These are phyloP conservation scores for Cylindrodendrum hubeiense DNA, from an alignment of 2,329 filamentous ascomycete species.

Conservation along the genomic window DNA sequence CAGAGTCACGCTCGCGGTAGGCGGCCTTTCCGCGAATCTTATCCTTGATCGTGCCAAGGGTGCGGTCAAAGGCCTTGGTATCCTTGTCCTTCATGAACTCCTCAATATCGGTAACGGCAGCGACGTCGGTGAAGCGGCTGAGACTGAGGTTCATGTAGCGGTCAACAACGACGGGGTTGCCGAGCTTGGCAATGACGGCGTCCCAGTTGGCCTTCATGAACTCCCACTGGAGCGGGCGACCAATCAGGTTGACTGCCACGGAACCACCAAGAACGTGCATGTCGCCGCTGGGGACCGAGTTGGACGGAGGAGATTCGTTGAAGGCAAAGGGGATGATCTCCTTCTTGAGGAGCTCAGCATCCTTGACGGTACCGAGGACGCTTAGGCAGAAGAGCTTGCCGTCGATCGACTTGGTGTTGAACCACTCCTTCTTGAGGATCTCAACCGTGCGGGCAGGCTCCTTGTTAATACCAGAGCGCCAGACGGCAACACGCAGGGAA, in stretches of 20 bases:
- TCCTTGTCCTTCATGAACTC: slow-evolving; percentile 90
- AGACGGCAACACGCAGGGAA: slow-evolving; percentile 84
- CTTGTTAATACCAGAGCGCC: slow-evolving; percentile 78
- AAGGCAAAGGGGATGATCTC: slow-evolving; percentile 84
- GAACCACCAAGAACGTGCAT: slow-evolving; percentile 84
- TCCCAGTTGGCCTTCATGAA: slow-evolving; percentile 90
- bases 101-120: slow-evolving; percentile 80
- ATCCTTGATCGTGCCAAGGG: slow-evolving; percentile 86
- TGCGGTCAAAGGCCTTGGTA: slow-evolving; percentile 86
- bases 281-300: slow-evolving; percentile 86
- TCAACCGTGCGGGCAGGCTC: slow-evolving; percentile 78
- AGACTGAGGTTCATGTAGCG: slow-evolving; percentile 86
- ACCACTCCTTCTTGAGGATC: slow-evolving; percentile 87
- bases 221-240: slow-evolving; percentile 83
- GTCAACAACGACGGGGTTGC: slow-evolving; percentile 89
- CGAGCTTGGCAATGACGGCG: slow-evolving; percentile 77
- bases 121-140: slow-evolving; percentile 80
- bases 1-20: slow-evolving; percentile 83
- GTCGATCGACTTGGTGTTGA: slow-evolving; percentile 85
- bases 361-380: slow-evolving; percentile 80
- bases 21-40: slow-evolving; percentile 85
- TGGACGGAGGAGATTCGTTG: slow-evolving; percentile 67
- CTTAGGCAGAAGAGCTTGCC: slow-evolving; percentile 88
- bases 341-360: slow-evolving; percentile 73
- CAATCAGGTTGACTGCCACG: slow-evolving; percentile 79